A percentile compares a stretch with the other conserved stretches of the same genome.
Evolutionary conservation across 192 early-diverging fungal genomes (phyloP).

Genomic region (Pilaira anomala): DNA sequence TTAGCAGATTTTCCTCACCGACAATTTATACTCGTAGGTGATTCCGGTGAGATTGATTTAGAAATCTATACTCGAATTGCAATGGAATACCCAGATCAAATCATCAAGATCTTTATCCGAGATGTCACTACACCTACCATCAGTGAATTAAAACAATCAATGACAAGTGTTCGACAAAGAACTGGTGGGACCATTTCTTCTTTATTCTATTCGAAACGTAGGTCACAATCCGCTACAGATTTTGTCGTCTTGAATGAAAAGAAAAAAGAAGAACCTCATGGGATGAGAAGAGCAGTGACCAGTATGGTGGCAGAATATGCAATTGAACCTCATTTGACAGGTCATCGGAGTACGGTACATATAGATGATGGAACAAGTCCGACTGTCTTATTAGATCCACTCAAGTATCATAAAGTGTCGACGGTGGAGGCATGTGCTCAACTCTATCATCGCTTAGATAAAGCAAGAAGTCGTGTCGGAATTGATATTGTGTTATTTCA

Average conservation of each 20-base stretch:
- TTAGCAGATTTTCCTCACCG: conserved; percentile 67
- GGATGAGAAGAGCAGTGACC: neutral
- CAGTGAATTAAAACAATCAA: neutral
- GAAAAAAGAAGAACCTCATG: neutral
- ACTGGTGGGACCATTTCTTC: neutral
- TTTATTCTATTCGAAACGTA: neutral
- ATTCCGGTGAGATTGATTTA: conserved; percentile 81
- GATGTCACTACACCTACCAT: conserved; percentile 49
- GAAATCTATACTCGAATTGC: conserved; percentile 74
- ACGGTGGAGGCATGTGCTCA: neutral
- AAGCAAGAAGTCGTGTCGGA: neutral
- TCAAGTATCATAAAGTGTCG: neutral
- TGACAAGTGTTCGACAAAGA: too few relatives aligned
- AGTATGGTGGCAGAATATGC: neutral
- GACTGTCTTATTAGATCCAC: conserved; percentile 5
- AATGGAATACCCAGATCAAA: conserved; percentile 55
- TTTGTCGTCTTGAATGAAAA: neutral
- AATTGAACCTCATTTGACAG: neutral
- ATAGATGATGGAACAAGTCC: neutral
- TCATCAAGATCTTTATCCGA: conserved; percentile 84
- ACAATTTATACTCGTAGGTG: conserved; percentile 83
- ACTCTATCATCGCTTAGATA: neutral
- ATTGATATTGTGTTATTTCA: conserved; percentile 15
- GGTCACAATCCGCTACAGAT: neutral
- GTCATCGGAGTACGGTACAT: neutral